Evolutionary conservation across 305 asterid genomes (phyloP).

Genomic region (Fraxinus greggii): DNA sequence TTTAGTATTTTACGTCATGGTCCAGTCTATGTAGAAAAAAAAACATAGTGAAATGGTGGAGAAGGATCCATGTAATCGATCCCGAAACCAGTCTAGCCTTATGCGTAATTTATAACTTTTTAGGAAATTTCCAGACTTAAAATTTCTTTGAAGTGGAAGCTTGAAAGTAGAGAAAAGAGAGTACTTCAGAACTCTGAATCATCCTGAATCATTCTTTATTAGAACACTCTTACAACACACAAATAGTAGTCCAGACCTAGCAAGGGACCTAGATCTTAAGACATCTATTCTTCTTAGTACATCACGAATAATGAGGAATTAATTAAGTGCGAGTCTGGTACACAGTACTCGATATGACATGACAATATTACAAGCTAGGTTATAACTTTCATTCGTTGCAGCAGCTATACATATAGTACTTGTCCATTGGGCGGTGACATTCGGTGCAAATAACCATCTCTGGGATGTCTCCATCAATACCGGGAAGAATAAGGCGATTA

Average conservation of each 20-base stretch:
- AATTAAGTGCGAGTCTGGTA: not conserved
- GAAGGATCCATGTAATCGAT: not conserved
- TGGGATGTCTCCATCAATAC: slow-evolving; percentile 56
- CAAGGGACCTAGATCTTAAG: not conserved
- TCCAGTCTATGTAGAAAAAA: not conserved
- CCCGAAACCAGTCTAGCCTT: not conserved
- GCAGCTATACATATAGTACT: slow-evolving; percentile 75
- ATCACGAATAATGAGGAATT: not conserved
- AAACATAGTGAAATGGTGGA: not conserved
- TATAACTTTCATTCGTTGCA: slow-evolving; percentile 52
- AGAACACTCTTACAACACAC: not conserved
- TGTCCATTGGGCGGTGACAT: slow-evolving; percentile 74
- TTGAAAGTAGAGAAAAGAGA: not conserved
- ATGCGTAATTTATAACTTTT: not conserved
- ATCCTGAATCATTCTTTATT: slow-evolving; percentile 1
- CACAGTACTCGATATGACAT: not conserved
- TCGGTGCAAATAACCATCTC: slow-evolving; percentile 78
- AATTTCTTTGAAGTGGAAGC: not conserved
- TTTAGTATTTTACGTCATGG: not conserved
- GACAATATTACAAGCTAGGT: not conserved
- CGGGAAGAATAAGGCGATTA: slow-evolving; percentile 68
- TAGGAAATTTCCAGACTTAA: not conserved
- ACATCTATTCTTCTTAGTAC: not conserved
- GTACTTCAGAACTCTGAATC: not conserved
- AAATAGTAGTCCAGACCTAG: slow-evolving; percentile 4